Conservation (phyloP, 2,329 filamentous ascomycete species). For the Cadophora sp. region DNA sequence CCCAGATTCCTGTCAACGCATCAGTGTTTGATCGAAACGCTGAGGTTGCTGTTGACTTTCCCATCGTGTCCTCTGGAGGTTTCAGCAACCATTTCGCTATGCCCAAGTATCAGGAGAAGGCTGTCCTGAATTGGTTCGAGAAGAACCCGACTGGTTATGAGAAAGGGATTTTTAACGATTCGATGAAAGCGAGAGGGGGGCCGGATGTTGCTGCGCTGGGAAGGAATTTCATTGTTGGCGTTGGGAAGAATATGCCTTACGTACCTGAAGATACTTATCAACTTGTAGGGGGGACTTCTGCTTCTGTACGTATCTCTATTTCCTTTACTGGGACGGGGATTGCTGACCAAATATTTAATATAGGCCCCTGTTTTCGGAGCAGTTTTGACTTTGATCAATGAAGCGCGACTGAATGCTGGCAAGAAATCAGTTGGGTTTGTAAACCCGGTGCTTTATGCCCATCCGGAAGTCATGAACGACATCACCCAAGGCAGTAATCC, state of each 20-base stretch:
- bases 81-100: slow-evolving; percentile 19
- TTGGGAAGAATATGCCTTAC: slow-evolving; percentile 9
- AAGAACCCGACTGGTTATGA: neutral
- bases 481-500: slow-evolving; percentile 15
- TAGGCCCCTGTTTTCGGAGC: slow-evolving; percentile 18
- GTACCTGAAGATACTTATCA: slow-evolving; percentile 19
- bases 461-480: slow-evolving; percentile 18
- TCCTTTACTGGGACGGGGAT: neutral
- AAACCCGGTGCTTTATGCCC: slow-evolving; percentile 20
- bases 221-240: slow-evolving; percentile 1
- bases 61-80: slow-evolving; percentile 11
- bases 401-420: slow-evolving; percentile 11
- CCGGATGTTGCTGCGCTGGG: neutral
- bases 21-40: slow-evolving; percentile 3
- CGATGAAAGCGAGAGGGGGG: neutral
- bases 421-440: slow-evolving; percentile 15
- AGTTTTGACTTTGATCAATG: slow-evolving; percentile 24
- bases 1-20: slow-evolving; percentile 2
- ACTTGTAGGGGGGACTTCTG: slow-evolving; percentile 8
- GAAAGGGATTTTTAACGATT: neutral
- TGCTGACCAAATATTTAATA: slow-evolving; percentile 6
- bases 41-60: neutral
- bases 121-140: slow-evolving; percentile 14
- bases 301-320: slow-evolving; percentile 5
- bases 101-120: slow-evolving; percentile 19